These are phyloP conservation scores for Myrica gale DNA, from an alignment of 306 rosid genomes.

Conservation along the genomic window DNA sequence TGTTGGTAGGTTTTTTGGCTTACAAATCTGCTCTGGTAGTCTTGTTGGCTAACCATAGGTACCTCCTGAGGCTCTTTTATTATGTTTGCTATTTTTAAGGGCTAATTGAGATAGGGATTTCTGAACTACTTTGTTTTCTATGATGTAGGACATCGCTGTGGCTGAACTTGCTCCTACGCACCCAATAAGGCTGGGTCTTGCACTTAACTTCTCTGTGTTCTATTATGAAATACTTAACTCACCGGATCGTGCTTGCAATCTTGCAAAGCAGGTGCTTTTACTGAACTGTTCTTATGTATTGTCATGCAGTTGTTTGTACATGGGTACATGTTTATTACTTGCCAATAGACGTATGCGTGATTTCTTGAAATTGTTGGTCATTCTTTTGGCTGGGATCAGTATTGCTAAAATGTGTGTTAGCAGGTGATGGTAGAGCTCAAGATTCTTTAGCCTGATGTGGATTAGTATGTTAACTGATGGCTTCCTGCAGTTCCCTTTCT, in stretches of 20 bases:
- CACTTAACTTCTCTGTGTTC: slow-evolving; percentile 94
- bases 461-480: background rate
- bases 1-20: slow-evolving; percentile 42
- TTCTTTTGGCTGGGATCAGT: background rate
- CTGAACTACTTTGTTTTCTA: slow-evolving; percentile 9
- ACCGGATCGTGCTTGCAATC: slow-evolving; percentile 96
- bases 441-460: background rate
- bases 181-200: slow-evolving; percentile 96
- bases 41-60: background rate
- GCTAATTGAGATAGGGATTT: background rate
- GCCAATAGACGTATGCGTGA: background rate
- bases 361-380: background rate
- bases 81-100: background rate
- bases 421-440: background rate
- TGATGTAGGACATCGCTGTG: slow-evolving; percentile 74
- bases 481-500: background rate
- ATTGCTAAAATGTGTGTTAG: background rate
- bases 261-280: slow-evolving; percentile 72
- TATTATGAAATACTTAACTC: slow-evolving; percentile 96
- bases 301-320: background rate
- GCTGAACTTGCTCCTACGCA: slow-evolving; percentile 83
- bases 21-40: slow-evolving; percentile 90
- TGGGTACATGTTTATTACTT: background rate
- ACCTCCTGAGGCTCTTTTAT: slow-evolving; percentile 4
- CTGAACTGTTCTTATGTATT: background rate